These are phyloP conservation scores for Astrothelium macrocarpum DNA, from an alignment of 495 filamentous ascomycete genomes.

Conservation along the genomic window DNA sequence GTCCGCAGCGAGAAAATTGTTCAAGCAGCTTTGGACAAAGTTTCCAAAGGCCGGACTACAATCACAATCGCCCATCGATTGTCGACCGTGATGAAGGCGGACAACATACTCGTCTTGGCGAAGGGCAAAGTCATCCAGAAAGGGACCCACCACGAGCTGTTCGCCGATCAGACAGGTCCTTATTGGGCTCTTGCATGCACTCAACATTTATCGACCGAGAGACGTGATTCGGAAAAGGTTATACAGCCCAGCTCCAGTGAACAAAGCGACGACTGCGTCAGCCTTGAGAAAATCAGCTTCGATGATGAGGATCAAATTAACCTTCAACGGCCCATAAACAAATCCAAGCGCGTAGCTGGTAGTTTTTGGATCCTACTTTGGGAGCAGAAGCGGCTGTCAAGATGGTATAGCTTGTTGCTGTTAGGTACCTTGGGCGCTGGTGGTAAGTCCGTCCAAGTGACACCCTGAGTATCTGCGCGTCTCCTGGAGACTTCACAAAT, in stretches of 20 bases:
- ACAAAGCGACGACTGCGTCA: background rate
- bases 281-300: background rate
- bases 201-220: conserved; percentile 11
- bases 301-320: background rate
- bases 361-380: conserved; percentile 21
- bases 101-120: conserved; percentile 27
- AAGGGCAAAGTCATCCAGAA: conserved; percentile 25
- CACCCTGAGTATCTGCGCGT: background rate
- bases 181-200: conserved; percentile 25
- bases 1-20: conserved; percentile 25
- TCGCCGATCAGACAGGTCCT: conserved; percentile 17
- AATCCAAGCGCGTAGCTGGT: conserved; percentile 5
- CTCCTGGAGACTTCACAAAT: too few relatives aligned
- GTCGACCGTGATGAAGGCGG: conserved; percentile 25
- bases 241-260: conserved; percentile 13
- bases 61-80: conserved; percentile 29
- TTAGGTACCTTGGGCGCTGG: conserved; percentile 19
- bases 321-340: background rate
- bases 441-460: conserved; percentile 7
- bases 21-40: conserved; percentile 25
- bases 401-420: conserved; percentile 17
- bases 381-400: conserved; percentile 22
- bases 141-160: conserved; percentile 21
- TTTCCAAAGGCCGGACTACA: conserved; percentile 24
- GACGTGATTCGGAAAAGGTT: background rate